Conservation (phyloP, 2,329 filamentous ascomycete species). For the Aspergillus felis region DNA sequence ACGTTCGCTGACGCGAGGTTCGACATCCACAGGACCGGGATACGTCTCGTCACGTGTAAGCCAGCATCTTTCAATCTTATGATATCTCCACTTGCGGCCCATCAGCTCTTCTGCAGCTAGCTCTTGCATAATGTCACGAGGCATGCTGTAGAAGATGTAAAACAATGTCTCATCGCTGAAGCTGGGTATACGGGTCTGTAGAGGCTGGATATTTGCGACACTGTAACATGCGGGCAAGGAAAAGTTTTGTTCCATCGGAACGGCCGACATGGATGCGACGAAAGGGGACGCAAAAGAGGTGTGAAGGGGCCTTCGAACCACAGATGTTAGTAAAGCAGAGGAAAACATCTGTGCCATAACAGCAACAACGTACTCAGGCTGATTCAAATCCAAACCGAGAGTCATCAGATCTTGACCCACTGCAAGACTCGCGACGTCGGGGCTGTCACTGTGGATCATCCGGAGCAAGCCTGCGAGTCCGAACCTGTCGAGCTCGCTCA, state of each 20-base stretch:
- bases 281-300: constrained; percentile 63
- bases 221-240: constrained; percentile 61
- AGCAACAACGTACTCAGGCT: constrained; percentile 49
- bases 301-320: constrained; percentile 50
- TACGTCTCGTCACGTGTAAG: constrained; percentile 48
- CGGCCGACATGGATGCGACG: constrained; percentile 52
- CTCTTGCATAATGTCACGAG: constrained; percentile 63
- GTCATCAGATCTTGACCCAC: constrained; percentile 62
- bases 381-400: constrained; percentile 61
- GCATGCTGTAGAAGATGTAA: constrained; percentile 67
- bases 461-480: constrained; percentile 57
- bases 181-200: constrained; percentile 55
- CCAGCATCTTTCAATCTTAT: constrained; percentile 51
- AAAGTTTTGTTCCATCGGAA: constrained; percentile 61
- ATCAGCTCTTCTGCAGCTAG: constrained; percentile 61
- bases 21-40: constrained; percentile 46
- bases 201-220: constrained; percentile 62
- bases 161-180: constrained; percentile 64
- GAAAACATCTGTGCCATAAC: background rate
- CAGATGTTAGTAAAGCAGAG: constrained; percentile 10
- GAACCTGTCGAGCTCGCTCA: constrained; percentile 58
- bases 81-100: constrained; percentile 51
- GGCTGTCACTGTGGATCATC: constrained; percentile 53
- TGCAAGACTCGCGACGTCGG: constrained; percentile 51
- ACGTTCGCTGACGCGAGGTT: constrained; percentile 46